Percentiles rank a stretch among this genome's conserved stretches.
Conservation (phyloP, 129 eudicot genomes). For the Lonicera japonica region DNA sequence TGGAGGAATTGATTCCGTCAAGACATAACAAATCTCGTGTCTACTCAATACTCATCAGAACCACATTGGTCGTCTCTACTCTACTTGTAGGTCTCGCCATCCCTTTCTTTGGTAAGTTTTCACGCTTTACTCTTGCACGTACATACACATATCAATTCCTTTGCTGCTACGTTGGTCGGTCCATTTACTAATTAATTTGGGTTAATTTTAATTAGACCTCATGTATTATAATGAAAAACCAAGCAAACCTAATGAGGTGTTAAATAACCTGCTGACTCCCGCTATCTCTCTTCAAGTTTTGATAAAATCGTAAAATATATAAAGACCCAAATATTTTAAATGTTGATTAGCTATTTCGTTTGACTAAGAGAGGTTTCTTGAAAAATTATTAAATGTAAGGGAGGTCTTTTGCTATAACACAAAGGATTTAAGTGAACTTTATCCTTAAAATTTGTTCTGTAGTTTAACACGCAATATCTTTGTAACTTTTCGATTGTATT, state of each 20-base stretch:
- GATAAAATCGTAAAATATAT: no score
- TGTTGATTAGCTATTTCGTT: not conserved
- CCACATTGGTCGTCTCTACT: conserved; percentile 70
- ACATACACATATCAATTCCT: not conserved
- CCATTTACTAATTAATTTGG: not conserved
- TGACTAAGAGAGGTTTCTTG: not conserved
- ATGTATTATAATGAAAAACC: no score
- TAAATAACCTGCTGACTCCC: no score
- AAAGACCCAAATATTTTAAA: no score
- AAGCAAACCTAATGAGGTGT: no score
- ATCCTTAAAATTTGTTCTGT: not conserved
- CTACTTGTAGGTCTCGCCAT: conserved; percentile 63
- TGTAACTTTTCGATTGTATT: no score
- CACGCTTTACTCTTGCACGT: not conserved
- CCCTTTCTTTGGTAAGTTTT: conserved; percentile 75
- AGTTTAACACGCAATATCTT: not conserved
- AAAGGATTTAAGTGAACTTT: not conserved
- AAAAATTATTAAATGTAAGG: no score
- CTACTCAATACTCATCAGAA: conserved; percentile 66
- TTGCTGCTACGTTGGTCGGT: not conserved
- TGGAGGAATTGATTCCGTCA: conserved; percentile 83
- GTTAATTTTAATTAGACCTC: not conserved
- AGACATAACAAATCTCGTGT: conserved; percentile 36
- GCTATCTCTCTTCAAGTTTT: no score
- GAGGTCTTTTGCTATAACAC: no score